Percentiles rank a stretch among this genome's conserved stretches.
These are phyloP conservation scores for Penicillium crustosum DNA, from an alignment of 2,329 filamentous ascomycete genomes.

Conservation along the genomic window DNA sequence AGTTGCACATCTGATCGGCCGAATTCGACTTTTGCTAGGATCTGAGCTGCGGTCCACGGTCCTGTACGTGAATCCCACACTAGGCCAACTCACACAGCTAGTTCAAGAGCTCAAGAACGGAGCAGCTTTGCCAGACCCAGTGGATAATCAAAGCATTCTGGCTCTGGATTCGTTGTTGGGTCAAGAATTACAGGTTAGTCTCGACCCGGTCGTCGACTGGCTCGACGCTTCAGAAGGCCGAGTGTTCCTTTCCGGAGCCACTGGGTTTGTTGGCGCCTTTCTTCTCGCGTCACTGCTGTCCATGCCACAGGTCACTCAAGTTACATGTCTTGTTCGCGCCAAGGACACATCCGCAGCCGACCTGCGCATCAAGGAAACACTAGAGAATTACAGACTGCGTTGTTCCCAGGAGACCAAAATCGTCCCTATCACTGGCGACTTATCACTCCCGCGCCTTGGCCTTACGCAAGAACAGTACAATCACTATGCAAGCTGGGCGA, in stretches of 20 bases:
- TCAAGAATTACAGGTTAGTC: background rate
- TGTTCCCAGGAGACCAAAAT: constrained; percentile 6
- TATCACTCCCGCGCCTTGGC: constrained; percentile 5
- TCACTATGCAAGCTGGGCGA: background rate
- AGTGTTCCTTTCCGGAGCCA: constrained; percentile 10
- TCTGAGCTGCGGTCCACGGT: background rate
- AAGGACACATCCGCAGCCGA: background rate
- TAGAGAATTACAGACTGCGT: constrained; percentile 7
- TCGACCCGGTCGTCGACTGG: background rate
- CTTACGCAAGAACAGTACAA: background rate
- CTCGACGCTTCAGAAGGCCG: background rate
- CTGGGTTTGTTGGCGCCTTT: constrained; percentile 12
- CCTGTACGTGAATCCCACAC: background rate
- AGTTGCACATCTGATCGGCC: background rate
- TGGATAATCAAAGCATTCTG: background rate
- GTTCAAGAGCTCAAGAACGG: background rate
- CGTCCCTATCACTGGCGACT: constrained; percentile 4
- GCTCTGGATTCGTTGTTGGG: background rate
- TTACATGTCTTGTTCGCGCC: background rate
- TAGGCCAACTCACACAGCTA: background rate
- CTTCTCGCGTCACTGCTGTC: background rate
- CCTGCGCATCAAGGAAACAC: background rate
- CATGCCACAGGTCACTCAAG: background rate
- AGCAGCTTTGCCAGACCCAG: background rate
- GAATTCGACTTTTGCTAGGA: background rate